A percentile compares a stretch with the other conserved stretches of the same genome.
Conservation (phyloP, 768 basidiomycete species). For the Podaxis sp. region DNA sequence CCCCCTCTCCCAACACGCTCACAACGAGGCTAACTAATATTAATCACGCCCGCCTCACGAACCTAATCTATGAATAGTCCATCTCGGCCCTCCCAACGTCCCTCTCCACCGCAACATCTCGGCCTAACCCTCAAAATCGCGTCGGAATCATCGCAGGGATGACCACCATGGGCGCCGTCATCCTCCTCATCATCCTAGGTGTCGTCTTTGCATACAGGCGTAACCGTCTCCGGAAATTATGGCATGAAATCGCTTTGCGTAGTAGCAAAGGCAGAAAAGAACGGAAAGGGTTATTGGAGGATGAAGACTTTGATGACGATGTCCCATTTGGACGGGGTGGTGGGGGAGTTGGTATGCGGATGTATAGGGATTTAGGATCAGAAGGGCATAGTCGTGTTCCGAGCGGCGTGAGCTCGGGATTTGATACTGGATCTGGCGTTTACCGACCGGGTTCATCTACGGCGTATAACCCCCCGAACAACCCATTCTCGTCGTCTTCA, state of each 20-base stretch:
- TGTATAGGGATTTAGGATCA: conserved; percentile 2
- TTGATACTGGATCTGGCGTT: not conserved
- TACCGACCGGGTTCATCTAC: not conserved
- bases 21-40: too few relatives aligned
- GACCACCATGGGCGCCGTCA: conserved; percentile 9
- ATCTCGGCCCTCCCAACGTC: not conserved
- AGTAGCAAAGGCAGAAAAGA: conserved; percentile 8
- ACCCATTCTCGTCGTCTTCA: not conserved
- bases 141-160: conserved; percentile 19
- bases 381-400: not conserved
- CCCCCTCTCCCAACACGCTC: not conserved
- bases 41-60: too few relatives aligned
- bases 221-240: conserved; percentile 2
- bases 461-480: not conserved
- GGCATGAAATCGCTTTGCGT: conserved; percentile 2
- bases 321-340: not conserved
- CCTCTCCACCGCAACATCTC: conserved; percentile 7
- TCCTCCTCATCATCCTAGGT: conserved; percentile 13
- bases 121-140: conserved; percentile 8
- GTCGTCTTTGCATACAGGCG: conserved; percentile 12
- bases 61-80: not conserved
- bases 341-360: not conserved
- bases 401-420: not conserved
- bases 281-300: conserved; percentile 14
- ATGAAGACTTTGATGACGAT: conserved; percentile 18